A percentile compares a stretch with the other conserved stretches of the same genome.
phyloP scores from a whole-genome alignment of 2,329 filamentous ascomycete species.

The Phaeophleospora eucalypticola region DNA sequence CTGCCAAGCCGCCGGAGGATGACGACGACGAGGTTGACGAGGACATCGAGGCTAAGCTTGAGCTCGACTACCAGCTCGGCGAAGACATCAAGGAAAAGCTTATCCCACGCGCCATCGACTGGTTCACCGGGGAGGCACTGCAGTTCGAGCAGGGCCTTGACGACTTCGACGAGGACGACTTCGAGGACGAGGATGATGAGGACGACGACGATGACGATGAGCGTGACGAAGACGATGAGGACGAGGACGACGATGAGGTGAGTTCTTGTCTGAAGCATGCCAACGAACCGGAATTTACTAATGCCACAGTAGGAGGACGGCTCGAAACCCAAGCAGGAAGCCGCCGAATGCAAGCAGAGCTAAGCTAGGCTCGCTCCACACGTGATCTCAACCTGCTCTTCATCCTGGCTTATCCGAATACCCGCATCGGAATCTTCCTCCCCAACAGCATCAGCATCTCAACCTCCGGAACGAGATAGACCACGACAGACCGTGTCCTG shows the following conservation, averaged over 20 bases:
- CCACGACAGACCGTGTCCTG: background rate
- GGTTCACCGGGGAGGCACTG: conserved; percentile 97
- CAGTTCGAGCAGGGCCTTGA: conserved; percentile 93
- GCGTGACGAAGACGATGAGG: conserved; percentile 69
- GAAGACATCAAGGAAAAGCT: conserved; percentile 99
- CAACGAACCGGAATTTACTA: conserved; percentile 21
- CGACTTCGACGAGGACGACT: conserved; percentile 75
- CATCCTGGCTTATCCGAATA: background rate
- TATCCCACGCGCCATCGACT: conserved; percentile 96
- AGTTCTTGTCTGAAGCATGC: conserved; percentile 8
- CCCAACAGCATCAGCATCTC: background rate
- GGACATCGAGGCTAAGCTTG: conserved; percentile 95
- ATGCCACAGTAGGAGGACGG: conserved; percentile 65
- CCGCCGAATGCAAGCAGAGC: conserved; percentile 94
- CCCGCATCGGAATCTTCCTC: background rate
- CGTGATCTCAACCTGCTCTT: background rate
- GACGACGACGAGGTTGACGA: conserved; percentile 73
- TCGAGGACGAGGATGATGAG: conserved; percentile 88
- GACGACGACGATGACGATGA: conserved; percentile 83
- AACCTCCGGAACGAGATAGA: background rate
- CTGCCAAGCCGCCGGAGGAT: conserved; percentile 80
- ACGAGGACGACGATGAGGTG: conserved; percentile 52
- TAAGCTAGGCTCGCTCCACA: conserved; percentile 35
- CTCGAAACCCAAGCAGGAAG: conserved; percentile 88
- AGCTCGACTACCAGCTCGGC: conserved; percentile 96